These are phyloP conservation scores for Diplodia mutila DNA, from an alignment of 2,329 filamentous ascomycete species.

Conservation along the genomic window DNA sequence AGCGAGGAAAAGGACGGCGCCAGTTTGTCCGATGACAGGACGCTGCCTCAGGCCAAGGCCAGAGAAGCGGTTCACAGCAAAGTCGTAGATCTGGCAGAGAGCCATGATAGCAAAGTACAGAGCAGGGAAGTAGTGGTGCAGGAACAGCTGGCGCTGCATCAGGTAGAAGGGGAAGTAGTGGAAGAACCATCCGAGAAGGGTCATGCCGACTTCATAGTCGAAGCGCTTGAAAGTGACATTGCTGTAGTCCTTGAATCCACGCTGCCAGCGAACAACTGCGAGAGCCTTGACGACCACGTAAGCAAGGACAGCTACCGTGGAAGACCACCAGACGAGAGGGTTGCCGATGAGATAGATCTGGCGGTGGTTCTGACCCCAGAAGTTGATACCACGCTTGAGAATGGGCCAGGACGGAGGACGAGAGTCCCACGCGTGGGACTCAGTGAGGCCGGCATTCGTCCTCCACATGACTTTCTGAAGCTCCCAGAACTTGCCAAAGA, in stretches of 20 bases:
- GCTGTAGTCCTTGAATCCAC: slow-evolving; percentile 84
- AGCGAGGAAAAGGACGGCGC: slow-evolving; percentile 73
- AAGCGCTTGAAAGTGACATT: slow-evolving; percentile 89
- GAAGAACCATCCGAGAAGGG: slow-evolving; percentile 90
- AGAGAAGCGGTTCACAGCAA: slow-evolving; percentile 72
- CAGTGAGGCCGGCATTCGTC: slow-evolving; percentile 93
- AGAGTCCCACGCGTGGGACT: slow-evolving; percentile 98
- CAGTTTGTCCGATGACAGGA: slow-evolving; percentile 73
- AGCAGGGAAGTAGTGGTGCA: slow-evolving; percentile 98
- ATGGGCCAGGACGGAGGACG: slow-evolving; percentile 92
- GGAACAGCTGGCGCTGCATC: slow-evolving; percentile 96
- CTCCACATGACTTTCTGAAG: slow-evolving; percentile 98
- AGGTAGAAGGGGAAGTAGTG: slow-evolving; percentile 99
- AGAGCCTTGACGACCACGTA: slow-evolving; percentile 87
- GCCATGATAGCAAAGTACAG: slow-evolving; percentile 93
- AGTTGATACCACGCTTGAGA: slow-evolving; percentile 93
- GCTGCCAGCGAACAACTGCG: slow-evolving; percentile 89
- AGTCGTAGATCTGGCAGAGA: slow-evolving; percentile 89
- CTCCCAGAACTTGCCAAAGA: slow-evolving; percentile 98
- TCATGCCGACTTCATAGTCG: slow-evolving; percentile 92
- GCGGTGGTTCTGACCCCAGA: slow-evolving; percentile 92
- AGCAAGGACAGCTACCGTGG: slow-evolving; percentile 73
- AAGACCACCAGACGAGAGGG: slow-evolving; percentile 91
- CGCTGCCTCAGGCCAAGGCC: slow-evolving; percentile 69
- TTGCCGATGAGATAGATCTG: slow-evolving; percentile 98